Evolutionary conservation across 108 stramenopile species (phyloP).

Genomic region (Cyclotella distinguenda): DNA sequence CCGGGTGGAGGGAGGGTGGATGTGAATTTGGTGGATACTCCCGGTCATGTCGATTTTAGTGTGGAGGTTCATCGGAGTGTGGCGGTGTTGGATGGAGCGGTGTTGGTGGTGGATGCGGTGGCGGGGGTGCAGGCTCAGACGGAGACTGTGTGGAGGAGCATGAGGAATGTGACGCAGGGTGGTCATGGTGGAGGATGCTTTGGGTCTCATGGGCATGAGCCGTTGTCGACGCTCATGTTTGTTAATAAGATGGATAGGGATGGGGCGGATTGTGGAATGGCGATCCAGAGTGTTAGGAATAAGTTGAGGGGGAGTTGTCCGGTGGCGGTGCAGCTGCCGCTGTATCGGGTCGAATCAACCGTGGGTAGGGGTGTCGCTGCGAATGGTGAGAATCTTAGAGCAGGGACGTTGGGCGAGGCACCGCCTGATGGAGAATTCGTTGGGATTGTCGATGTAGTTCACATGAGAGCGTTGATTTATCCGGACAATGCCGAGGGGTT

Average conservation of each 20-base stretch:
- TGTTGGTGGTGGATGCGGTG: conserved; percentile 95
- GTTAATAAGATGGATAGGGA: conserved; percentile 99
- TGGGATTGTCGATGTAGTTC: conserved; percentile 91
- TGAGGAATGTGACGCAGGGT: conserved; percentile 31
- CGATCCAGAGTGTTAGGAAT: conserved; percentile 67
- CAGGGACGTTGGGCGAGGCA: conserved; percentile 19
- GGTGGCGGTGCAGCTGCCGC: conserved; percentile 69
- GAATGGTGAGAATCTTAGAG: conserved; percentile 20
- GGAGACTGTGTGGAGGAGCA: conserved; percentile 97
- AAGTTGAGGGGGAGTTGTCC: conserved; percentile 82
- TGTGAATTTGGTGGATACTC: conserved; percentile 95
- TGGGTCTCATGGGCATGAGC: conserved; percentile 65
- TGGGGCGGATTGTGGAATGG: conserved; percentile 87
- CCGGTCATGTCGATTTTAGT: conserved; percentile 98
- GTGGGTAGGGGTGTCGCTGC: neutral
- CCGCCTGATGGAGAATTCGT: conserved; percentile 78
- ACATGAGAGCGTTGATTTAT: conserved; percentile 92
- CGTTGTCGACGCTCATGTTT: conserved; percentile 88
- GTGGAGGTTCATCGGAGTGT: conserved; percentile 97
- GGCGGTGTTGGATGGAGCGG: conserved; percentile 96
- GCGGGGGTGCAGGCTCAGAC: conserved; percentile 98
- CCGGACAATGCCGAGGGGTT: conserved; percentile 47
- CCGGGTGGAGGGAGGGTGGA: conserved; percentile 51
- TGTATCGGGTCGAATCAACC: conserved; percentile 47
- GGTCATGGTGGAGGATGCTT: conserved; percentile 1